Base-by-base conservation (phyloP, 352 stramenopile species). In the Aphanomyces stellatus region DNA sequence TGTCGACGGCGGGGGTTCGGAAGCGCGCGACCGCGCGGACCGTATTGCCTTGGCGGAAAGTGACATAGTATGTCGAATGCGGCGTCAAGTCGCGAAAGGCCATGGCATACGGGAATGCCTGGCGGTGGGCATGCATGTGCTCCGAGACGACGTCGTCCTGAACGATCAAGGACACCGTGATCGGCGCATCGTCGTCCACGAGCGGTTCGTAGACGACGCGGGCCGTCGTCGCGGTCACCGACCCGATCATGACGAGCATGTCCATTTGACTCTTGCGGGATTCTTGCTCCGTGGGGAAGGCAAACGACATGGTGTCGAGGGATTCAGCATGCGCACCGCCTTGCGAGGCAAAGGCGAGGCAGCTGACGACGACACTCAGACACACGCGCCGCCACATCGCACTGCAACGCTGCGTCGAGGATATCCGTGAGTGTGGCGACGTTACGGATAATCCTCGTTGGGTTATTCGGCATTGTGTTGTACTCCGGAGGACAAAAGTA, bases 181-280 rank as follows among this genome's bases (percentile, higher is more conserved):
- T 35, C 33, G 10, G 49, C 28, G 5, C 59, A 43, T 28, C 24
- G n/a, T 49, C 7, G n/a, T 6, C 8, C 60, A 65, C 33, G 71
- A 51, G 53, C 37, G 67, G 69, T 30, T 88, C 80, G n/a, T 72
- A 78, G 42, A 88, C 68, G 37, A 88, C 72, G 37, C 80, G 78
- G 30, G 78, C 80, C 8, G 55, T 69, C 1, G 76, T 74, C 15
- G 73, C 28, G 17, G 72, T 70, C 35, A 90, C 81, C 37, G 83
- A 70, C 22, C 81, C 81, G 30, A 89, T 74, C 15, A 83, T 63
- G 34, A 89, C 40, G 30, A 90, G 48, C 48, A 87, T 33, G 46
- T 65, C 59, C 59, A 65, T 65, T 31, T 27, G 46, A 25, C 56
- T 65, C n/a, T 19, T 11, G 11, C 37, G 13, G 37, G n/a, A 19